Evolutionary conservation across 2,329 filamentous ascomycete species (phyloP), one percentile per base, ranked within the genome.

Genomic region (Alternaria gansuensis): DNA sequence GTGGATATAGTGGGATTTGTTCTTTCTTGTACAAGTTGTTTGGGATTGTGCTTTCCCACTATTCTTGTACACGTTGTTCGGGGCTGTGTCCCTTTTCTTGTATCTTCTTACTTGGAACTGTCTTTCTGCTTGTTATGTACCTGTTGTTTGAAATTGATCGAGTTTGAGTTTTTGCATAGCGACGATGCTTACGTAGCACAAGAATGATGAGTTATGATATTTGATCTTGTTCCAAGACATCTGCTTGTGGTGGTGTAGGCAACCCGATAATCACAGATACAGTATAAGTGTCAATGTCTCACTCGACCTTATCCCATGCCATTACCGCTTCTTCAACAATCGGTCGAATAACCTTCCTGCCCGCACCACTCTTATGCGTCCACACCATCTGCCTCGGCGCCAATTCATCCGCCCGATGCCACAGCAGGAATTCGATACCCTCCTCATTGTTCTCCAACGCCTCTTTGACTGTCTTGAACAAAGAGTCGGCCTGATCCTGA

Each of bases 341-440:
- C 2, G 81, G 81, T 50, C 78, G 68, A 21, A 82, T 78, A 5
- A 80, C 64, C 67, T 82, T 82, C 49, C 81, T 74, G 1, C 80
- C 79, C 7, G 77, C 79, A 44, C 74, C 71, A 36, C 63, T 69
- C 58, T 67, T 68, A 51, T 82, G 79, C 21, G 74, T 78, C 80
- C 80, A 82, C 3, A 81, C 79, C 79, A 82, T 82, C 71, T 82
- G 79, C 46, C 80, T 73, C 6, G 65, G 69, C 0, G 76, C 75
- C 43, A 82, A 67, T 73, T 82, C 78, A 50, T 72, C 54, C 4
- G 67, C 79, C 4, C 78, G 67, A 65, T 82, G 76, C 81, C 81
- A 82, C 5, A 76, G 77, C 71, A 79, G 76, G 43, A 80, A 70
- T 4, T 78, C 71, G 34, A 82, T 68, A 0, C 70, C 72, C 28